phyloP scores from a whole-genome alignment of 176 grass and related monocot species.

The Canna indica region DNA sequence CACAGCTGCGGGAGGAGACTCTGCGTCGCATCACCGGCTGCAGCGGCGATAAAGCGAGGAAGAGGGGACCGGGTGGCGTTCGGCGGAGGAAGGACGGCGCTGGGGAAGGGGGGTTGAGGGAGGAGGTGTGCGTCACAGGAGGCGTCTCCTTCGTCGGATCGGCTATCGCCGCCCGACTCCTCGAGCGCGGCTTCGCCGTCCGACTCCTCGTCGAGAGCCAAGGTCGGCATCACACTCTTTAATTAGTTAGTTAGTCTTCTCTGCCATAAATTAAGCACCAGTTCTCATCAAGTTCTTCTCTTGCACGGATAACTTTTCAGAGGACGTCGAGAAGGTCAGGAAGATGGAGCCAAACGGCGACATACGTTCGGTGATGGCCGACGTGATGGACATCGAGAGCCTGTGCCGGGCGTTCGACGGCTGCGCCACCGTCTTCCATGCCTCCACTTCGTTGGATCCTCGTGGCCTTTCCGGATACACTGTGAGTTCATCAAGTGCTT shows the following conservation, averaged over 20 bases:
- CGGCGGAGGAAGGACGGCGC: slow-evolving; percentile 32
- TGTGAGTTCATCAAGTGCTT: slow-evolving; percentile 27
- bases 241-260: no score
- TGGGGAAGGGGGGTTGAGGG: slow-evolving; percentile 5
- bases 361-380: slow-evolving; percentile 55
- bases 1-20: slow-evolving; percentile 51
- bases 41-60: slow-evolving; percentile 25
- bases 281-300: no score
- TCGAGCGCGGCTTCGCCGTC: slow-evolving; percentile 66
- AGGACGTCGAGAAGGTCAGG: slow-evolving; percentile 88
- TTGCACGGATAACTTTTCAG: slow-evolving; percentile 25
- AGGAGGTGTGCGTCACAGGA: slow-evolving; percentile 72
- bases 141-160: slow-evolving; percentile 82
- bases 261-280: no score
- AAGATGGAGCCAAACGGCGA: slow-evolving; percentile 71
- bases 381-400: slow-evolving; percentile 63
- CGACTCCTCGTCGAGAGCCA: slow-evolving; percentile 79
- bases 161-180: slow-evolving; percentile 71
- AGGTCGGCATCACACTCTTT: no score
- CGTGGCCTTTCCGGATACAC: slow-evolving; percentile 82
- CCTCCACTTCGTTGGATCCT: slow-evolving; percentile 73
- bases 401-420: slow-evolving; percentile 74
- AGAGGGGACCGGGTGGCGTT: slow-evolving; percentile 30
- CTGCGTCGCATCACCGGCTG: slow-evolving; percentile 2
- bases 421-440: slow-evolving; percentile 79